A percentile compares a stretch with the other conserved stretches of the same genome.
These are phyloP conservation scores for Colletotrichum sp. DNA, from an alignment of 2,329 filamentous ascomycete species.

Conservation along the genomic window DNA sequence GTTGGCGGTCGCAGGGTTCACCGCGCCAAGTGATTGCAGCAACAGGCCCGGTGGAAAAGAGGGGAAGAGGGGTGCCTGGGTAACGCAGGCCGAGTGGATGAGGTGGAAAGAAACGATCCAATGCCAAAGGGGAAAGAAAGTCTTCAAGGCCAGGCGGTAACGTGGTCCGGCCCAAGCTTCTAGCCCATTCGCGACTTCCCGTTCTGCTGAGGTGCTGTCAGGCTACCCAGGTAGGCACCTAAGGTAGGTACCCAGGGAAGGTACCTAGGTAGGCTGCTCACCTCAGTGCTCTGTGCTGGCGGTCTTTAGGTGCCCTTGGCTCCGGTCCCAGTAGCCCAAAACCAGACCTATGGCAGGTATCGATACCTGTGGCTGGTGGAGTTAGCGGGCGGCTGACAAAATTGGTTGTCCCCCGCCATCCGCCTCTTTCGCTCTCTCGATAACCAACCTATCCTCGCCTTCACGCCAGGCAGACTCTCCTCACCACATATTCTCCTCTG, in stretches of 20 bases:
- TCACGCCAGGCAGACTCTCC: conserved; percentile 18
- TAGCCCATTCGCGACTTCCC: background rate
- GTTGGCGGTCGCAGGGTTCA: conserved; percentile 14
- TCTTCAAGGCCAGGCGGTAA: background rate
- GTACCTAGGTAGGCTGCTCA: background rate
- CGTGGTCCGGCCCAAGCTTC: conserved; percentile 5
- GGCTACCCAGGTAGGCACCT: background rate
- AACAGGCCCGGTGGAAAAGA: conserved; percentile 10
- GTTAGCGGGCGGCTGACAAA: conserved; percentile 25
- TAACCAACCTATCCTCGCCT: conserved; percentile 18
- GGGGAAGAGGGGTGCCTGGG: conserved; percentile 7
- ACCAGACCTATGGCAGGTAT: conserved; percentile 15
- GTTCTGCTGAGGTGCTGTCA: background rate
- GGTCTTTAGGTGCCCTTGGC: background rate
- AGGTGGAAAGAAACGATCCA: background rate
- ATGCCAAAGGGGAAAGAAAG: background rate
- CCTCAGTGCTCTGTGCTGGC: background rate
- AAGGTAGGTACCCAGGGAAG: background rate
- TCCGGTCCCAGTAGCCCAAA: background rate
- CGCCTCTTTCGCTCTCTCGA: conserved; percentile 20
- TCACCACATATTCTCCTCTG: background rate
- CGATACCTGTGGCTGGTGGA: conserved; percentile 23
- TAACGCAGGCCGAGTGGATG: background rate
- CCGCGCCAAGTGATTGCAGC: conserved; percentile 8
- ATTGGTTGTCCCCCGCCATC: conserved; percentile 26